A percentile compares a stretch with the other conserved stretches of the same genome.
These are phyloP conservation scores for Fusarium tricinctum DNA, from an alignment of 2,329 filamentous ascomycete species.

Conservation along the genomic window DNA sequence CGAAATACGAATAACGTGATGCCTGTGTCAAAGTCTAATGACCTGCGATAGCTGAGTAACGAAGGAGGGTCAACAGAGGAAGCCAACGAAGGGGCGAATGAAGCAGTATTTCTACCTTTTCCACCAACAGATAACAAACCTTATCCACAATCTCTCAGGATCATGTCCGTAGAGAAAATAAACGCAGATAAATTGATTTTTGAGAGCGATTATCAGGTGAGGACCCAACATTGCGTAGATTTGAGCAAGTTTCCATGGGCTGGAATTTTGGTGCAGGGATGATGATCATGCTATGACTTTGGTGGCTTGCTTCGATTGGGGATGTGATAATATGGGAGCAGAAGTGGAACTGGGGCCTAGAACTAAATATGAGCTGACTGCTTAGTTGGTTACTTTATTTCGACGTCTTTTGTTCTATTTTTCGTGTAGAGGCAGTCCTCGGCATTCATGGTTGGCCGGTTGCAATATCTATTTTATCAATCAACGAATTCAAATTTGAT, in stretches of 20 bases:
- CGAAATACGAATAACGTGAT: not conserved
- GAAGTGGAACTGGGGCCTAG: not conserved
- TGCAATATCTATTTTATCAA: not conserved
- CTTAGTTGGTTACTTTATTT: conserved; percentile 9
- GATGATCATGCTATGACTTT: conserved; percentile 14
- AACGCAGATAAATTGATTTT: conserved; percentile 4
- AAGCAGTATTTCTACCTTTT: conserved; percentile 22
- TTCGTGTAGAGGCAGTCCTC: not conserved
- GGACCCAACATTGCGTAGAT: conserved; percentile 34
- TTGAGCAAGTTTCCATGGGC: conserved; percentile 48
- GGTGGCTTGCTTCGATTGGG: not conserved
- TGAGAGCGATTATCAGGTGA: conserved; percentile 22
- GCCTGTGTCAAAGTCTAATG: conserved; percentile 15
- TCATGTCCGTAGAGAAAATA: not conserved
- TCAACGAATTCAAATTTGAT: not conserved
- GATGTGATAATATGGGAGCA: not conserved
- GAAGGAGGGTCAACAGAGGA: not conserved
- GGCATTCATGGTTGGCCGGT: not conserved
- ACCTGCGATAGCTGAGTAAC: not conserved
- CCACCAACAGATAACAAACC: not conserved
- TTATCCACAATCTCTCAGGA: not conserved
- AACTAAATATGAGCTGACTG: not conserved
- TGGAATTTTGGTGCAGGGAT: conserved; percentile 27
- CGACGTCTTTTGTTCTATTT: conserved; percentile 2
- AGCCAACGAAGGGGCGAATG: not conserved